Evolutionary conservation across 139 green algal species (phyloP).

Genomic region (Picochlorum sp.): DNA sequence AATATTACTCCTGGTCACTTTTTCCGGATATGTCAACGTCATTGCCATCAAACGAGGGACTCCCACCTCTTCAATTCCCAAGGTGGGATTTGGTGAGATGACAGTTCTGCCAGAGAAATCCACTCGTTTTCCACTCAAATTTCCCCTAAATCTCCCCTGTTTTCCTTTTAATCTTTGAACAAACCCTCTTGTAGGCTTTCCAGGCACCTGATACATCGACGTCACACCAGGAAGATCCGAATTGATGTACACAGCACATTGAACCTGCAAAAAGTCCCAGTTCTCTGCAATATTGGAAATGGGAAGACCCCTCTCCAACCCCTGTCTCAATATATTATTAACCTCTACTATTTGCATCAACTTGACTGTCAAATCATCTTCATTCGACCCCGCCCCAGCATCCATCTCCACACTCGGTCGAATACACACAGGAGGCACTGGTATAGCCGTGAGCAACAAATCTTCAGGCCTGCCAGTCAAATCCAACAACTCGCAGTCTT

Average conservation of each 20-base stretch:
- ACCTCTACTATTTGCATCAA: constrained; percentile 91
- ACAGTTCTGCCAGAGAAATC: constrained; percentile 95
- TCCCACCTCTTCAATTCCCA: constrained; percentile 81
- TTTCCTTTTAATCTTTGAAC: constrained; percentile 99
- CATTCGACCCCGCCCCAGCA: constrained; percentile 73
- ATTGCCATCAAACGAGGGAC: constrained; percentile 85
- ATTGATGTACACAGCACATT: constrained; percentile 79
- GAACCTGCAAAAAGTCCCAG: constrained; percentile 92
- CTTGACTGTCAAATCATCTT: constrained; percentile 99
- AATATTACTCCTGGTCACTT: constrained; percentile 87
- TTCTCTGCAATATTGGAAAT: constrained; percentile 12
- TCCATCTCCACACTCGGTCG: constrained; percentile 96
- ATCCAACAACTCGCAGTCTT: constrained; percentile 48
- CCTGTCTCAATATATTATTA: constrained; percentile 65
- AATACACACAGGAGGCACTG: constrained; percentile 94
- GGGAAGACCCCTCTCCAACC: constrained; percentile 41
- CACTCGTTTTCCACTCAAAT: constrained; percentile 94
- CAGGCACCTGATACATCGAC: constrained; percentile 45
- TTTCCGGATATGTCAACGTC: constrained; percentile 90
- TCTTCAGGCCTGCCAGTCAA: constrained; percentile 68
- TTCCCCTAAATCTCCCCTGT: constrained; percentile 93
- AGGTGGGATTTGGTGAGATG: constrained; percentile 97
- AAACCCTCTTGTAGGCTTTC: constrained; percentile 84
- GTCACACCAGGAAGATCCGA: constrained; percentile 83
- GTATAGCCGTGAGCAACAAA: constrained; percentile 74